Conservation (phyloP, 2,329 filamentous ascomycete genomes). For the Colletotrichum sansevieriae region DNA sequence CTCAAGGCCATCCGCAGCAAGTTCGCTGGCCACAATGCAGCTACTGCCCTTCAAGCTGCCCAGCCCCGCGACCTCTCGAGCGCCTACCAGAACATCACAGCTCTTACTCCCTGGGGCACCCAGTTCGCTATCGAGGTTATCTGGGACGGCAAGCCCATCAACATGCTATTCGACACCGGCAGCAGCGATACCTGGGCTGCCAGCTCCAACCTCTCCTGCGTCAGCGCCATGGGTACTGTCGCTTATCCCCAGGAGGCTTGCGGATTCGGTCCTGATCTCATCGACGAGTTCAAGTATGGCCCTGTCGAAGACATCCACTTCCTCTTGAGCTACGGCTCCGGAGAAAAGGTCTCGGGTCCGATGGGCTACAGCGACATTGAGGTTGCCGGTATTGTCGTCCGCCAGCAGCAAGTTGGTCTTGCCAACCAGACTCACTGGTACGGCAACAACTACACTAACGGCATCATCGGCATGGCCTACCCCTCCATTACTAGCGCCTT, state of each 20-base stretch:
- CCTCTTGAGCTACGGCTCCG: conserved; percentile 61
- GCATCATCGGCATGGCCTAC: conserved; percentile 65
- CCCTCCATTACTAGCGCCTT: conserved; percentile 64
- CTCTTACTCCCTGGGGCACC: conserved; percentile 55
- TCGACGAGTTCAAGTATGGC: conserved; percentile 57
- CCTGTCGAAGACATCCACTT: conserved; percentile 59
- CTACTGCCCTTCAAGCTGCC: conserved; percentile 47
- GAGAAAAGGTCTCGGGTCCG: conserved; percentile 61
- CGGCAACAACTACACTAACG: conserved; percentile 65
- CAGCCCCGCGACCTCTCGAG: conserved; percentile 35
- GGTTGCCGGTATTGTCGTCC: conserved; percentile 59
- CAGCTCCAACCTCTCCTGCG: conserved; percentile 56
- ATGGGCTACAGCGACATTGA: conserved; percentile 62
- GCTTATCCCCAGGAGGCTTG: conserved; percentile 51
- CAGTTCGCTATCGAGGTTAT: conserved; percentile 57
- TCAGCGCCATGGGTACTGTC: conserved; percentile 50
- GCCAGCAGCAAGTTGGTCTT: conserved; percentile 61
- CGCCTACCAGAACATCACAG: conserved; percentile 54
- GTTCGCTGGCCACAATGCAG: conserved; percentile 46
- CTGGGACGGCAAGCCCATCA: conserved; percentile 55
- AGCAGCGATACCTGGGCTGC: conserved; percentile 66
- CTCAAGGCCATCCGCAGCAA: conserved; percentile 49
- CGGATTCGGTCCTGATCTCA: conserved; percentile 55
- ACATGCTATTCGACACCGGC: conserved; percentile 63
- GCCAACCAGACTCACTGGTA: conserved; percentile 64